Conservation (phyloP, 2,329 filamentous ascomycete genomes). For the Penicillium thymicola region DNA sequence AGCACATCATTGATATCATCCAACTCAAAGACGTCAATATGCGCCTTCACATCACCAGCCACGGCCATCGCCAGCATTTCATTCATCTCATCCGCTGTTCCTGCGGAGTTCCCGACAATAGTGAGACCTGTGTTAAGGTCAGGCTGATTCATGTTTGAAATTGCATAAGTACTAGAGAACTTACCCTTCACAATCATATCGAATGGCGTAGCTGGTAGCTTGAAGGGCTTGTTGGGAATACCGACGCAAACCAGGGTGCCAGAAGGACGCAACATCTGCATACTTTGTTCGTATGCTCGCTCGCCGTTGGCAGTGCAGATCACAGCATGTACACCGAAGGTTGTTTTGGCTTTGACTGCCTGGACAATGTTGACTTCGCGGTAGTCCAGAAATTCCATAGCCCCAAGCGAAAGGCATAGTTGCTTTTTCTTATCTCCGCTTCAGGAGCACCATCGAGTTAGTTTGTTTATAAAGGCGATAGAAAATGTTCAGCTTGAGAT, state of each 20-base stretch:
- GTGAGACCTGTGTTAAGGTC: slow-evolving; percentile 32
- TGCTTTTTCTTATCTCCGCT: slow-evolving; percentile 36
- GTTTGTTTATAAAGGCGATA: neutral
- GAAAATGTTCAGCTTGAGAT: neutral
- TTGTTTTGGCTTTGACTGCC: slow-evolving; percentile 41
- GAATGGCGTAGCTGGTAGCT: slow-evolving; percentile 46
- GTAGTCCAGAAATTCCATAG: slow-evolving; percentile 35
- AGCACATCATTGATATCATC: slow-evolving; percentile 35
- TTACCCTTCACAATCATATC: slow-evolving; percentile 47
- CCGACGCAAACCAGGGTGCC: slow-evolving; percentile 50
- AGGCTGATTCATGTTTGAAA: neutral
- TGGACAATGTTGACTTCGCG: slow-evolving; percentile 38
- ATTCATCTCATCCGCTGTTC: slow-evolving; percentile 46
- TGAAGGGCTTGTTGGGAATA: slow-evolving; percentile 43
- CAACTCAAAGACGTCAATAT: slow-evolving; percentile 38
- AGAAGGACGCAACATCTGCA: slow-evolving; percentile 44
- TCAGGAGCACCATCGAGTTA: neutral
- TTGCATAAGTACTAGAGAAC: neutral
- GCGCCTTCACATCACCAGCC: slow-evolving; percentile 40
- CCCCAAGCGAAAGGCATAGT: slow-evolving; percentile 34
- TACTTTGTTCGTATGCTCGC: slow-evolving; percentile 44
- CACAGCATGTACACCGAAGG: slow-evolving; percentile 46
- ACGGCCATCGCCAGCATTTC: slow-evolving; percentile 45
- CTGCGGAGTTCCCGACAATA: slow-evolving; percentile 48
- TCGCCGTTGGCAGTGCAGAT: slow-evolving; percentile 49